These are phyloP conservation scores for Escovopsis weberi DNA, from an alignment of 2,329 filamentous ascomycete genomes.

Conservation along the genomic window DNA sequence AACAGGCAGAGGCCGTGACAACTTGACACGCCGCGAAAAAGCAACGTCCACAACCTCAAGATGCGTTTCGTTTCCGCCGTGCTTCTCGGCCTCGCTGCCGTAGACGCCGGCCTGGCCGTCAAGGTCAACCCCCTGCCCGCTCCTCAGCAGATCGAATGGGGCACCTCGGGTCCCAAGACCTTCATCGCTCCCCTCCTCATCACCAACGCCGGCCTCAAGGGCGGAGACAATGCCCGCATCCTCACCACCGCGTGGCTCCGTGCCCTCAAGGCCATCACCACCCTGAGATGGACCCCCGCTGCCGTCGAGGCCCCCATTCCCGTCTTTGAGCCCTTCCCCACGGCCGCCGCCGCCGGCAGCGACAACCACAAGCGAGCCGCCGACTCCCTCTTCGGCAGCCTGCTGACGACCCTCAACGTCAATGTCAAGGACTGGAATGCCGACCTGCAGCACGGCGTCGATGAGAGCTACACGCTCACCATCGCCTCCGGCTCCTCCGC, in stretches of 20 bases:
- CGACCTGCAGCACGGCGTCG: conserved; percentile 38
- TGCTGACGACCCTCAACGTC: conserved; percentile 29
- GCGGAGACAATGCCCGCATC: conserved; percentile 12
- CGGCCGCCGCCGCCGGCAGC: conserved; percentile 11
- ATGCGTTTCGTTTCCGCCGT: conserved; percentile 5
- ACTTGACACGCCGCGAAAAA: no score
- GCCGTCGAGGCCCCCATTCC: conserved; percentile 37
- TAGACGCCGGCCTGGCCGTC: conserved; percentile 6
- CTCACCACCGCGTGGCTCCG: conserved; percentile 34
- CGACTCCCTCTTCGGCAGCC: conserved; percentile 12
- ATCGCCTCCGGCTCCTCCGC: conserved; percentile 23
- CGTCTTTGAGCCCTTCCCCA: conserved; percentile 36
- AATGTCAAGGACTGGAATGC: conserved; percentile 28
- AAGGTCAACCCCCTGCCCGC: conserved; percentile 15
- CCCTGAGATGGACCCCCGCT: conserved; percentile 38
- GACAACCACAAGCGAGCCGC: conserved; percentile 8
- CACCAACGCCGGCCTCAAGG: conserved; percentile 7
- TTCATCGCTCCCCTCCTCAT: conserved; percentile 7
- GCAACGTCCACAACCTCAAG: not conserved
- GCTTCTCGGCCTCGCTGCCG: conserved; percentile 2
- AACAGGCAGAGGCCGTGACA: no score
- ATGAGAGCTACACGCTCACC: conserved; percentile 39
- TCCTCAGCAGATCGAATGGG: conserved; percentile 13
- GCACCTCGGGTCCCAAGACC: conserved; percentile 10
- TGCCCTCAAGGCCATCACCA: conserved; percentile 29